These are phyloP conservation scores for Neurospora sp. DNA, from an alignment of 495 filamentous ascomycete genomes.

Conservation along the genomic window DNA sequence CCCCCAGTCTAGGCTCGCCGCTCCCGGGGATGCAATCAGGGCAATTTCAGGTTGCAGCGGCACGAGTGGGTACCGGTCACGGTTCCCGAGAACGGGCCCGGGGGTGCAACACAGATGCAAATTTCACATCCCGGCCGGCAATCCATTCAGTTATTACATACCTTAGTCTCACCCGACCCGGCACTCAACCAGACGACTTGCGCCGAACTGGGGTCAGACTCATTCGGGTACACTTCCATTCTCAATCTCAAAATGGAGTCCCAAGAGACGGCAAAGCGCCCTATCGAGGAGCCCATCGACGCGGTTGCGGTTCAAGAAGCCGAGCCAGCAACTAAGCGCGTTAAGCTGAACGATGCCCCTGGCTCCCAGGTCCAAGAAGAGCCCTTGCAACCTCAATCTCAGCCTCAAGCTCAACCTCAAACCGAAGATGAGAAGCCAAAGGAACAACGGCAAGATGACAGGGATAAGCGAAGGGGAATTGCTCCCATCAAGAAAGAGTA, in stretches of 20 bases:
- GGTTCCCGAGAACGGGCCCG: neutral
- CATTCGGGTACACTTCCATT: neutral
- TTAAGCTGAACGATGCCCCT: constrained; percentile 39
- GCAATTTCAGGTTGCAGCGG: neutral
- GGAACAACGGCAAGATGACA: constrained; percentile 20
- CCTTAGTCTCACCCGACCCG: neutral
- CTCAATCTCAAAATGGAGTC: constrained; percentile 9
- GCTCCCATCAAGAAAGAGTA: constrained; percentile 82
- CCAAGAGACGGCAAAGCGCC: constrained; percentile 12
- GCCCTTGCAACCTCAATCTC: neutral
- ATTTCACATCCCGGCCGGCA: neutral
- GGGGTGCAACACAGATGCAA: neutral
- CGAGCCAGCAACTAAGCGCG: constrained; percentile 49
- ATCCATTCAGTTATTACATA: neutral
- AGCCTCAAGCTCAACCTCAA: neutral
- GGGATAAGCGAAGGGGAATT: constrained; percentile 47
- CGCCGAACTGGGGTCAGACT: neutral
- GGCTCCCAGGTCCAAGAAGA: neutral
- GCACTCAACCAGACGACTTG: neutral
- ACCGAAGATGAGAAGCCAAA: neutral
- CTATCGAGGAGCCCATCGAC: constrained; percentile 9
- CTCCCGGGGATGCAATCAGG: neutral
- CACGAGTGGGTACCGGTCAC: neutral
- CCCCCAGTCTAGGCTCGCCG: neutral
- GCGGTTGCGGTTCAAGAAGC: neutral